Base-by-base conservation (phyloP, 1,139 yeast genomes). In the Saccharomyces hybrid region DNA sequence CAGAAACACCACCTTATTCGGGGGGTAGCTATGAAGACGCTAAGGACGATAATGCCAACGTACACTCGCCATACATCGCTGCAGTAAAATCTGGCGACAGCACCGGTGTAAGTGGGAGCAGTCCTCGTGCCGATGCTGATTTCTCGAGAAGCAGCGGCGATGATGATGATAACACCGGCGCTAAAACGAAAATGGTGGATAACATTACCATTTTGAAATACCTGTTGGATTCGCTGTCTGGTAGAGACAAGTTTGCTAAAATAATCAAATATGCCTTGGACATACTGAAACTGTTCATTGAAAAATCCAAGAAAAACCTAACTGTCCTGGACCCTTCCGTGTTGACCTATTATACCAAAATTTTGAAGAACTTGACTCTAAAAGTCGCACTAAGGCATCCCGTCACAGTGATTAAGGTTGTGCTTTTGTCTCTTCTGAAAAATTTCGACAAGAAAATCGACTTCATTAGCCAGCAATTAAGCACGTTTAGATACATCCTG, bases 181-280 rank as follows among this genome's bases (percentile, higher is more conserved):
- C 23, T 20, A 38, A 38, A 2, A 16, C 44, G 11, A 38, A 16
- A 38, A 38, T 38, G 44, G 44, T 38, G 44, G 44, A 38, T 38
- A 38, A 38, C 11, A 38, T 38, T 16, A 38, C 44, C 13, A 71
- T 84, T 4, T 72, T 83, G 55, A 77, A 82, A 71, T 72, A 73
- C 42, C 72, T 81, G 70, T 69, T 83, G 56, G 79, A 78, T 57
- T 57, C 78, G 55, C 69, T 84, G 30, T 76, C 80, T 2, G 91
- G 91, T 38, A 86, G 85, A 66, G 93, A 86, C 64, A 84, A 84
- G 63, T 57, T 83, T 60, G 86, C 88, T 38, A 86, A 86, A 63
- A 73, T 82, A 4, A 74, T 82, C 30, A 86, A 83, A 62, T 85
- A 84, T 63, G 66, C 78, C 0, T 68, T 86, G 52, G 76, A 86